phyloP scores from a whole-genome alignment of 1,139 yeast genomes.

The Diutina neorugosa region DNA sequence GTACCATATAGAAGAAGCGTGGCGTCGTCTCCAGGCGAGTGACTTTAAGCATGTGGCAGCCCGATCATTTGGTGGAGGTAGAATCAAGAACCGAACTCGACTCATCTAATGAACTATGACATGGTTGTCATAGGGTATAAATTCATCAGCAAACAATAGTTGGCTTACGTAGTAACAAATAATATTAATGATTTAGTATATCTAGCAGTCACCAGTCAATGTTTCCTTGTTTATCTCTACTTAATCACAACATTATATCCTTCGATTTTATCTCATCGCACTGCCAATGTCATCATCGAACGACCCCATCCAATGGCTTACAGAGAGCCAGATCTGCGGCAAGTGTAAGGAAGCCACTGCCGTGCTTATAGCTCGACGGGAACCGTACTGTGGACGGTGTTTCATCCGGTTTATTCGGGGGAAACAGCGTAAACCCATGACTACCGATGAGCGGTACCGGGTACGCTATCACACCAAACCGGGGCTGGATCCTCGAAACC shows the following conservation, averaged over 20 bases:
- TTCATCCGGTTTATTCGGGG: conserved; percentile 61
- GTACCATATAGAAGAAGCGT: conserved; percentile 83
- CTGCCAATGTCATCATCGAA: not conserved
- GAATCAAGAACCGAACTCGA: conserved; percentile 29
- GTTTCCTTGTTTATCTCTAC: no score
- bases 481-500: conserved; percentile 21
- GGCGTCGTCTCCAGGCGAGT: conserved; percentile 65
- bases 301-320: not conserved
- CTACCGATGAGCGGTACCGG: conserved; percentile 47
- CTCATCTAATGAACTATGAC: conserved; percentile 19
- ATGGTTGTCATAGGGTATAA: no score
- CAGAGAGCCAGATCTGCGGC: not conserved
- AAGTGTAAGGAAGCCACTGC: conserved; percentile 37
- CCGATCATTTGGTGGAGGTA: conserved; percentile 70
- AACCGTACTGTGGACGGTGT: conserved; percentile 58
- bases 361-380: conserved; percentile 50
- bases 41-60: conserved; percentile 53
- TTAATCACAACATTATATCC: no score
- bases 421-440: conserved; percentile 72
- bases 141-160: no score
- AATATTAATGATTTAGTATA: no score
- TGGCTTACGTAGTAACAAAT: no score
- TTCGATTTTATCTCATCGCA: no score
- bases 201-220: no score
- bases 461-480: conserved; percentile 40